Evolutionary conservation across 2,329 filamentous ascomycete genomes (phyloP), one percentile per base, ranked within the genome.

Genomic region (Aureobasidium leucospermi): DNA sequence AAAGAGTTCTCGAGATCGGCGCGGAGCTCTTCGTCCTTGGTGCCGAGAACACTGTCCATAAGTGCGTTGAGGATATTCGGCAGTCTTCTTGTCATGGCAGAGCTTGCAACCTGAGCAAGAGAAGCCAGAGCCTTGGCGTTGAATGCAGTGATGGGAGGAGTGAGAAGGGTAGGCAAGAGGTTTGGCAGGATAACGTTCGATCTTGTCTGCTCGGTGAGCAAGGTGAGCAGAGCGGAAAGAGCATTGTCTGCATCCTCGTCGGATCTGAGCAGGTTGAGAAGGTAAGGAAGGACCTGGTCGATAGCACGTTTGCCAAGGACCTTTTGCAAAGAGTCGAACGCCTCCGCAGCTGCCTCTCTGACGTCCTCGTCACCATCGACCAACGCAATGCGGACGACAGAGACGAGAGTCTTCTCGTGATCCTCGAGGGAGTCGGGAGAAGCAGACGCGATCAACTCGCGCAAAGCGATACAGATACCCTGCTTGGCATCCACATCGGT

Each of bases 171-270:
- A 0, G 95, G 94, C 62, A 99, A 90, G 59, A 99, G 86, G 73
- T 96, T 96, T 19, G 94, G 95, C 60, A 99, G 78, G 67, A 99
- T 99, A 66, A 96, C 92, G 73, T 96, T 99, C 23, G 93, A 96
- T 64, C 94, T 84, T 7, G 90, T 94, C 15, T 90, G 86, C 73
- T 99, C 94, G 0, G 93, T 97, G 63, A 99, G 86, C 23, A 99
- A 82, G 0, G 94, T 99, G 63, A 99, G 83, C 45, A 99, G 85
- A 43, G 94, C 95, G 55, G 91, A 89, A 19, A 99, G 80, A 9
- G 94, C 94, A 72, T 96, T 95, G 66, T 96, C 88, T 36, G 94
- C 94, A 64, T 95, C 85, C 10, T 88, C 85, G 60, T 96, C 89
- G 49, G 87, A 88, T 59, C 92, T 87, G 61, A 99, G 78, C n/a